Evolutionary conservation across 1,284 basidiomycete species (phyloP).

Genomic region (Sanghuangporus baumii): DNA sequence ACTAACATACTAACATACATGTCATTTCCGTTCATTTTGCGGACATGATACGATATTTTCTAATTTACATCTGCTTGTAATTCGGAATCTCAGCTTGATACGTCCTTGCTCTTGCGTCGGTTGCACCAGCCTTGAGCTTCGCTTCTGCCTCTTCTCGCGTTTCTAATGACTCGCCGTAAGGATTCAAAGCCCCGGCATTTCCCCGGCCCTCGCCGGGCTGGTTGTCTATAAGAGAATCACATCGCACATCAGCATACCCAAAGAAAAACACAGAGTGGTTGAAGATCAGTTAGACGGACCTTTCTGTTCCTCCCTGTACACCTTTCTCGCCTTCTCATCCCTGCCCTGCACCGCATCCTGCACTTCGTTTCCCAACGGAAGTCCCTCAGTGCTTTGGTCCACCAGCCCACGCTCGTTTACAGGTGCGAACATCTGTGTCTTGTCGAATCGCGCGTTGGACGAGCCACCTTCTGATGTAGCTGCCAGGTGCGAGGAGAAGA

Average conservation of each 20-base stretch:
- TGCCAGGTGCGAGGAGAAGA: neutral
- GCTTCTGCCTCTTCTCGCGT: slow-evolving; percentile 2
- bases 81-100: neutral
- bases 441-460: neutral
- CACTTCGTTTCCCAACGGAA: slow-evolving; percentile 11
- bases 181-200: neutral
- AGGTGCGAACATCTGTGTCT: neutral
- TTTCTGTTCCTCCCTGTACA: neutral
- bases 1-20: neutral
- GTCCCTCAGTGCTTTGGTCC: slow-evolving; percentile 12
- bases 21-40: neutral
- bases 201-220: neutral
- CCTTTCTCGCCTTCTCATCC: neutral
- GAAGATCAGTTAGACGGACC: neutral
- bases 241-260: neutral
- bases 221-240: neutral
- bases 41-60: neutral
- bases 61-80: neutral
- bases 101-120: slow-evolving; percentile 2
- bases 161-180: slow-evolving; percentile 3
- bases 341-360: slow-evolving; percentile 11
- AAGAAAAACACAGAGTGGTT: neutral
- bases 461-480: slow-evolving; percentile 14
- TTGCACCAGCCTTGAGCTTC: neutral
- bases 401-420: slow-evolving; percentile 9